Evolutionary conservation across 805 yeast species (phyloP).

Genomic region (Kuraishia capsulata): DNA sequence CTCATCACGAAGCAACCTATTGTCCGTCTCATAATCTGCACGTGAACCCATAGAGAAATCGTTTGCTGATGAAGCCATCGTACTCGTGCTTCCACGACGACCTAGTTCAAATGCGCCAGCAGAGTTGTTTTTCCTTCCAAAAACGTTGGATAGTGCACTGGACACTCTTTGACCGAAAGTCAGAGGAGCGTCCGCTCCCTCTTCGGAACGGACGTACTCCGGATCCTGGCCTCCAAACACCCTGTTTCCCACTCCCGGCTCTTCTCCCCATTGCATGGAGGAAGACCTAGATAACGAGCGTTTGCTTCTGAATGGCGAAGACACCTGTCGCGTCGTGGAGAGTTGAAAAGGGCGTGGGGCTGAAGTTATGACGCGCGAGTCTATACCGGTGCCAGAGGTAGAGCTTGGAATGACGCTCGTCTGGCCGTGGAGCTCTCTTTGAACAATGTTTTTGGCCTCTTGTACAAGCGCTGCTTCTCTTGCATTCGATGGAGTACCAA

Average conservation of each 20-base stretch:
- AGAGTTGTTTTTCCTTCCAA: background rate
- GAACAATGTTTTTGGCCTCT: slow-evolving; percentile 19
- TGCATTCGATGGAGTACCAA: slow-evolving; percentile 2
- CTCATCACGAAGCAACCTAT: slow-evolving; percentile 18
- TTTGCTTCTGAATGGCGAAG: slow-evolving; percentile 1
- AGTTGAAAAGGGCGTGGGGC: slow-evolving; percentile 11
- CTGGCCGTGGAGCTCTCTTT: slow-evolving; percentile 9
- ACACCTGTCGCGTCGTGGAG: slow-evolving; percentile 4
- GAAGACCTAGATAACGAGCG: background rate
- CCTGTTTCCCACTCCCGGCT: background rate
- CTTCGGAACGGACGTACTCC: background rate
- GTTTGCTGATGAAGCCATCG: background rate
- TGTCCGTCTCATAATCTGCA: slow-evolving; percentile 14
- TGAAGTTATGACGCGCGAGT: slow-evolving; percentile 1
- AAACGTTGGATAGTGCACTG: background rate
- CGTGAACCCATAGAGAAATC: background rate
- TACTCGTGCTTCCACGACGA: slow-evolving; percentile 1
- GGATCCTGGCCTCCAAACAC: background rate
- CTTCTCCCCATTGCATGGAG: background rate
- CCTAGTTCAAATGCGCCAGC: background rate
- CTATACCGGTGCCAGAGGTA: background rate
- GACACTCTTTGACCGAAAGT: background rate
- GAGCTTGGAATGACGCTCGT: background rate
- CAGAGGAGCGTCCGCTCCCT: background rate
- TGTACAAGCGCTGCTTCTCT: slow-evolving; percentile 14